A percentile compares a stretch with the other conserved stretches of the same genome.
phyloP scores from a whole-genome alignment of 352 stramenopile genomes.

The Pythium coloratum region DNA sequence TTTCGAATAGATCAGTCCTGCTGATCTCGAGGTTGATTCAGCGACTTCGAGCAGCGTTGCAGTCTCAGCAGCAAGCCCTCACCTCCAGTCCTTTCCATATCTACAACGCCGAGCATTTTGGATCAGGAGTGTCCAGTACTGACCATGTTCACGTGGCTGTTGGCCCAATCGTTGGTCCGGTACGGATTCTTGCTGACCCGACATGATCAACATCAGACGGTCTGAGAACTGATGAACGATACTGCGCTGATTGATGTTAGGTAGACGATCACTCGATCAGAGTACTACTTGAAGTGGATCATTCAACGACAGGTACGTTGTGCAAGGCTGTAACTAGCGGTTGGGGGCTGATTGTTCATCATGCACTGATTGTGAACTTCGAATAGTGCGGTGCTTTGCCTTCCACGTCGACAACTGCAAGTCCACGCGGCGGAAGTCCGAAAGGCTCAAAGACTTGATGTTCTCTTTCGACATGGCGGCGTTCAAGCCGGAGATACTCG shows the following conservation, averaged over 20 bases:
- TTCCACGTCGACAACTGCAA: constrained; percentile 24
- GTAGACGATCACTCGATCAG: constrained; percentile 3
- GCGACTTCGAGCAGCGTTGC: constrained; percentile 34
- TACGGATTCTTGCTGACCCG: constrained; percentile 10
- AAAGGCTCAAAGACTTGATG: background rate
- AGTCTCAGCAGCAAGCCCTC: constrained; percentile 16
- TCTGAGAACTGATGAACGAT: no score
- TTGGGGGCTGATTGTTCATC: background rate
- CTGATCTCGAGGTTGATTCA: constrained; percentile 37
- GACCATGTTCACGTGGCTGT: constrained; percentile 37
- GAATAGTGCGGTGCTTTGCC: constrained; percentile 28
- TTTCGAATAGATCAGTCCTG: constrained; percentile 41
- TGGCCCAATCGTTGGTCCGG: constrained; percentile 42
- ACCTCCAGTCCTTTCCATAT: constrained; percentile 25
- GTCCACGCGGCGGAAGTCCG: background rate
- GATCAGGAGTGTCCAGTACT: constrained; percentile 1
- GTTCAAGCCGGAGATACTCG: constrained; percentile 19
- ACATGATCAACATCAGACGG: background rate
- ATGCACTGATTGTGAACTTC: background rate
- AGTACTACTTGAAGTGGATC: constrained; percentile 43
- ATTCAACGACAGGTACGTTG: constrained; percentile 21
- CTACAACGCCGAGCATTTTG: constrained; percentile 41
- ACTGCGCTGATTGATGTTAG: background rate
- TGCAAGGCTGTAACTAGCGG: no score
- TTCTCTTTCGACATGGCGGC: background rate